These are phyloP conservation scores for Populus hybrid DNA, from an alignment of 441 rosid species.

Conservation along the genomic window DNA sequence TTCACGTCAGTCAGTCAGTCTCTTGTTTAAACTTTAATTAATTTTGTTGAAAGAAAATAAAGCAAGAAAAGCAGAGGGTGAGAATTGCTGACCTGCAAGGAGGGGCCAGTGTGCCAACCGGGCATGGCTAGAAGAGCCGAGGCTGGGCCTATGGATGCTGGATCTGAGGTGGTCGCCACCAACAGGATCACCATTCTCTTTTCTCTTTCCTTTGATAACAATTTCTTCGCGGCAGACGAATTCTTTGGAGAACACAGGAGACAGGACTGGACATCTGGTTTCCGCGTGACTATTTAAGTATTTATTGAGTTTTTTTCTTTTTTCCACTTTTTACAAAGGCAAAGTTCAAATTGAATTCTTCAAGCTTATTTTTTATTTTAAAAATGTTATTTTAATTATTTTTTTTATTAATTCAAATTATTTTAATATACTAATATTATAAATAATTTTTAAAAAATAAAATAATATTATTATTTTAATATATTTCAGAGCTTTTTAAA, in stretches of 20 bases:
- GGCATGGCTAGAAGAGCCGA: slow-evolving; percentile 58
- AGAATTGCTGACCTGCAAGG: slow-evolving; percentile 35
- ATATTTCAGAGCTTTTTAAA: no score
- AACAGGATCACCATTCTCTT: slow-evolving; percentile 52
- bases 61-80: neutral
- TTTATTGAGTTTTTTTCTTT: neutral
- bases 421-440: no score
- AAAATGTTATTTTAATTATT: no score
- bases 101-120: slow-evolving; percentile 52
- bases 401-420: no score
- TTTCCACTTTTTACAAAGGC: neutral
- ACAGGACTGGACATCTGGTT: neutral
- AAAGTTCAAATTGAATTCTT: neutral
- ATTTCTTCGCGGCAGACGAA: neutral
- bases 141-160: slow-evolving; percentile 75
- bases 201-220: neutral
- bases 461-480: no score
- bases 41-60: neutral
- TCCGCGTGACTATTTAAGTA: neutral
- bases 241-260: neutral
- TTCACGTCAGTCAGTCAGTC: neutral
- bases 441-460: no score
- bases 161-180: slow-evolving; percentile 63
- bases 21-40: neutral
- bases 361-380: no score